These are phyloP conservation scores for Hypomontagnella submonticulosa DNA, from an alignment of 495 filamentous ascomycete species.

Conservation along the genomic window DNA sequence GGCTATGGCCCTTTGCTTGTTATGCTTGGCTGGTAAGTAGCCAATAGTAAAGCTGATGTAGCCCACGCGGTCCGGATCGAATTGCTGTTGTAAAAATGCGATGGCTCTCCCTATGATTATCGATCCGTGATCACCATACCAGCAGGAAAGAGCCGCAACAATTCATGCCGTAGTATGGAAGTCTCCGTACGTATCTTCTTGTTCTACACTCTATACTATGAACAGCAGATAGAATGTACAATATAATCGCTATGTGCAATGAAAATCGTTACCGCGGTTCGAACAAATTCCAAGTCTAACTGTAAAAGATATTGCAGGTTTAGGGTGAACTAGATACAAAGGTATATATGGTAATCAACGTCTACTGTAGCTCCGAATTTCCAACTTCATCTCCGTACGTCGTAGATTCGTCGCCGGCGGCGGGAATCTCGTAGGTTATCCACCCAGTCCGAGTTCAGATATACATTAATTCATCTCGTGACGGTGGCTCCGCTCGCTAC, in stretches of 20 bases:
- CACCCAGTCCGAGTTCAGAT: slow-evolving; percentile 15
- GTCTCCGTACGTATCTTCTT: no score
- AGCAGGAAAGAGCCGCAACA: no score
- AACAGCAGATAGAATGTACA: neutral
- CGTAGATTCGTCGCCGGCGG: slow-evolving; percentile 26
- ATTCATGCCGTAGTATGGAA: no score
- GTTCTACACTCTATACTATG: no score
- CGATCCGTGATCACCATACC: no score
- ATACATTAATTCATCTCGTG: slow-evolving; percentile 41
- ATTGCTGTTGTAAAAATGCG: slow-evolving; percentile 1
- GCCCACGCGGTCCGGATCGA: slow-evolving; percentile 16
- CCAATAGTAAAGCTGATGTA: slow-evolving; percentile 11
- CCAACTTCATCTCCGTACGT: slow-evolving; percentile 25
- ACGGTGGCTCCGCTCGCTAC: slow-evolving; percentile 14
- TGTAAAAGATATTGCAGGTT: slow-evolving; percentile 31
- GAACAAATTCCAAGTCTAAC: slow-evolving; percentile 18
- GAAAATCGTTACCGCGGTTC: neutral
- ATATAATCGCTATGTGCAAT: neutral
- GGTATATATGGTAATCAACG: slow-evolving; percentile 39
- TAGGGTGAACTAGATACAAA: slow-evolving; percentile 40
- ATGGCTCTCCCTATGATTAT: no score
- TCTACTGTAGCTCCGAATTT: slow-evolving; percentile 32
- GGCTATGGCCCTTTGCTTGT: slow-evolving; percentile 1
- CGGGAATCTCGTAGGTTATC: slow-evolving; percentile 20
- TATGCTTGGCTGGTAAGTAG: neutral